Evolutionary conservation across 768 basidiomycete genomes (phyloP).

Genomic region (Leccinum truebloodii): DNA sequence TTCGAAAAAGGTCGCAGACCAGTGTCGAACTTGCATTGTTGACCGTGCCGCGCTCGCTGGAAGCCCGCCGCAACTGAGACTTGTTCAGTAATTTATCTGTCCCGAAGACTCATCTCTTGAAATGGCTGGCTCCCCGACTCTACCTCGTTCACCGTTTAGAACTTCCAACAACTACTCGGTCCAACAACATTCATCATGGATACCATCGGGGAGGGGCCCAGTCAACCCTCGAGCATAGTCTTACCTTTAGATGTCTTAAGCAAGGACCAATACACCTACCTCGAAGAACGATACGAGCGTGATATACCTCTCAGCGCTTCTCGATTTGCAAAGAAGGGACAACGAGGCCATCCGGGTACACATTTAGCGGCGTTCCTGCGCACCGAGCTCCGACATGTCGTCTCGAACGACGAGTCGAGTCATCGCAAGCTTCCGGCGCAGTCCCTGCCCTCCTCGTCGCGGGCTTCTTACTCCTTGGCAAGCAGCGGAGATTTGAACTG

Average conservation of each 20-base stretch:
- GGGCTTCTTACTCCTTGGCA: constrained; percentile 1
- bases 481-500: constrained; percentile 31
- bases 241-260: constrained; percentile 47
- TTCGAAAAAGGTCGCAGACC: constrained; percentile 67
- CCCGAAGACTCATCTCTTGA: constrained; percentile 47
- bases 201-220: background rate
- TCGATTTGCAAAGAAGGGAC: constrained; percentile 68
- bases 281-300: constrained; percentile 93
- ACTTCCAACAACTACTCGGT: constrained; percentile 16
- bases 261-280: constrained; percentile 67
- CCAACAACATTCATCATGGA: constrained; percentile 22
- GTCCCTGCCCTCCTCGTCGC: no score
- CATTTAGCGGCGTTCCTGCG: no score
- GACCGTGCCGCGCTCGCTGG: constrained; percentile 46
- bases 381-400: no score
- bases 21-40: constrained; percentile 73
- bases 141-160: background rate
- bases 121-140: constrained; percentile 19
- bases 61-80: constrained; percentile 48
- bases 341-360: no score
- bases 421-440: no score
- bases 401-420: no score
- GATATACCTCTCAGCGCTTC: constrained; percentile 80
- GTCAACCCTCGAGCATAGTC: constrained; percentile 9
- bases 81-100: constrained; percentile 71